phyloP scores from a whole-genome alignment of 352 stramenopile species.

The Elongisporangium anandrum region DNA sequence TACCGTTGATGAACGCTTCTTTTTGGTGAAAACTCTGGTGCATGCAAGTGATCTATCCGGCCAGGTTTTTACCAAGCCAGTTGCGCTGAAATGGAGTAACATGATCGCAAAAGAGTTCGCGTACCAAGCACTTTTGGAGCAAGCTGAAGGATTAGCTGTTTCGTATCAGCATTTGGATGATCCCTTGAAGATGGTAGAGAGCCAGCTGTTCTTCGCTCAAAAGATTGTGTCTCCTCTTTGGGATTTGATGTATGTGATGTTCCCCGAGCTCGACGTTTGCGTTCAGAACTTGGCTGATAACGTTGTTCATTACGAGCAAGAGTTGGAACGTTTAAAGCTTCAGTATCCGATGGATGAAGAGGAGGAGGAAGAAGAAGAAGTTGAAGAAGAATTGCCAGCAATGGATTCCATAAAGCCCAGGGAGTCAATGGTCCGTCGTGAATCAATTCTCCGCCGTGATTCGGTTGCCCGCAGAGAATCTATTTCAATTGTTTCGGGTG shows the following conservation, averaged over 20 bases:
- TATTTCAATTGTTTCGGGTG: conserved; percentile 15
- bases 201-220: conserved; percentile 82
- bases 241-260: conserved; percentile 72
- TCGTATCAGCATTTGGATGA: conserved; percentile 82
- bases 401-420: not conserved
- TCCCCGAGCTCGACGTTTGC: conserved; percentile 63
- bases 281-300: conserved; percentile 66
- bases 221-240: conserved; percentile 80
- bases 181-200: conserved; percentile 81
- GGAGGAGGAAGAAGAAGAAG: conserved; percentile 9
- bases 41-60: conserved; percentile 85
- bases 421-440: not conserved
- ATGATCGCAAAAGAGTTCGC: conserved; percentile 90
- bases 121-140: conserved; percentile 79
- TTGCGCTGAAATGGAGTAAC: conserved; percentile 89
- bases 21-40: conserved; percentile 82
- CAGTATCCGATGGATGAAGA: conserved; percentile 16
- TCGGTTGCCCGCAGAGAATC: conserved; percentile 18
- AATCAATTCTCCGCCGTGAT: not conserved
- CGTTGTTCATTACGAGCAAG: conserved; percentile 78
- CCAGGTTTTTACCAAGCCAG: conserved; percentile 81
- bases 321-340: conserved; percentile 64
- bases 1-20: conserved; percentile 72
- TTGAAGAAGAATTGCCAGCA: conserved; percentile 6
- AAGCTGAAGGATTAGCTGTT: conserved; percentile 71